Evolutionary conservation across 495 filamentous ascomycete species (phyloP).

Genomic region (Ramalina peruviana): DNA sequence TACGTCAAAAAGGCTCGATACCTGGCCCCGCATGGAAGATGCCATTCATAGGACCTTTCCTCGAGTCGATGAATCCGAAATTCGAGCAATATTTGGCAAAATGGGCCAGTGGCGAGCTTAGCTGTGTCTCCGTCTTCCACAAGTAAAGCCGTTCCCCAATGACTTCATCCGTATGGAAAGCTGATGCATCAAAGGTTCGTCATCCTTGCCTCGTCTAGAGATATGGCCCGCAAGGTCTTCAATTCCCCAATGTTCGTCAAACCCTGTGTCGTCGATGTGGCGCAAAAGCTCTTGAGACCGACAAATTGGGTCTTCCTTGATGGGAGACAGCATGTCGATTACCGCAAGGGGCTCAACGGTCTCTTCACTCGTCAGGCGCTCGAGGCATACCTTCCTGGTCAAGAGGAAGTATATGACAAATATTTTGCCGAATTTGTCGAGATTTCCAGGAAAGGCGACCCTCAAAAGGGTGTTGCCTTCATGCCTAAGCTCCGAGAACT

Average conservation of each 20-base stretch:
- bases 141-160: slow-evolving; percentile 50
- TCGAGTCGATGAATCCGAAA: slow-evolving; percentile 81
- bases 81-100: slow-evolving; percentile 83
- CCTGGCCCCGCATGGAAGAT: slow-evolving; percentile 71
- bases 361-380: slow-evolving; percentile 89
- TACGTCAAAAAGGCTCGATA: slow-evolving; percentile 75
- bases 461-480: slow-evolving; percentile 64
- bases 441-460: slow-evolving; percentile 50
- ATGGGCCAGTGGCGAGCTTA: slow-evolving; percentile 80
- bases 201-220: slow-evolving; percentile 88
- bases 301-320: slow-evolving; percentile 98
- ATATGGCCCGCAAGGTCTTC: slow-evolving; percentile 94
- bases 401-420: slow-evolving; percentile 79
- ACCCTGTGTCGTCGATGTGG: slow-evolving; percentile 91
- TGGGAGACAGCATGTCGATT: slow-evolving; percentile 88
- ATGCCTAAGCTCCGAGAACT: slow-evolving; percentile 91
- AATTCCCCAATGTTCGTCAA: slow-evolving; percentile 88
- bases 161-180: neutral
- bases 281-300: slow-evolving; percentile 83
- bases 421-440: slow-evolving; percentile 72
- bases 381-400: slow-evolving; percentile 75
- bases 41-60: slow-evolving; percentile 92
- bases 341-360: slow-evolving; percentile 88
- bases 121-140: slow-evolving; percentile 97
- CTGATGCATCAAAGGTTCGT: slow-evolving; percentile 55